Conservation (phyloP, 441 rosid genomes). For the Cnidoscolus chayamansa region DNA sequence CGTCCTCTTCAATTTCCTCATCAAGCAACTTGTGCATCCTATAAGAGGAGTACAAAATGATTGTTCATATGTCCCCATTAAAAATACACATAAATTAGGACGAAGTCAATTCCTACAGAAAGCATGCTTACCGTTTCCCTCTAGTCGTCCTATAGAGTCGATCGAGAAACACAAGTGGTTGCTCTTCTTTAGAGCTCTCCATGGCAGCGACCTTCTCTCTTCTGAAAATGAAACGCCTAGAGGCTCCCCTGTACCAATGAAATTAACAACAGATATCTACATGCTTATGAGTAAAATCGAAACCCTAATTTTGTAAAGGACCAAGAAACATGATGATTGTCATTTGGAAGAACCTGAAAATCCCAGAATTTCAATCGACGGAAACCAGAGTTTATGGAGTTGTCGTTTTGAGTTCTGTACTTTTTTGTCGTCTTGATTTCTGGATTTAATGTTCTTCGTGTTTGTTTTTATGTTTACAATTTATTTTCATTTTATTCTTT, state of each 20-base stretch:
- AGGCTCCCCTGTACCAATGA: background rate
- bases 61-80: background rate
- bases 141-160: slow-evolving; percentile 69
- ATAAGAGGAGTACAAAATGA: background rate
- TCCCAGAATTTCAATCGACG: no score
- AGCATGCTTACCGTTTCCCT: slow-evolving; percentile 61
- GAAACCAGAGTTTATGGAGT: no score
- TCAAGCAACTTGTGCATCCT: slow-evolving; percentile 90
- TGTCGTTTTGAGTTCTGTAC: no score
- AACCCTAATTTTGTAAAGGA: slow-evolving; percentile 9
- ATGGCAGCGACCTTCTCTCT: slow-evolving; percentile 26
- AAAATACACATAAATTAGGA: background rate
- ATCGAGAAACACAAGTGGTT: slow-evolving; percentile 55
- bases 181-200: slow-evolving; percentile 57
- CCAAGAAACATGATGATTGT: no score
- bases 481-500: no score
- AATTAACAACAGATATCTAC: background rate
- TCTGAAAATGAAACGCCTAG: background rate
- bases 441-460: no score
- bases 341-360: no score
- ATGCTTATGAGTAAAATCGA: background rate
- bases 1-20: slow-evolving; percentile 85
- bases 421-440: no score
- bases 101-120: background rate
- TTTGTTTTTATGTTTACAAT: no score